These are phyloP conservation scores for Drechslerella stenobrocha DNA, from an alignment of 2,329 filamentous ascomycete genomes.

Conservation along the genomic window DNA sequence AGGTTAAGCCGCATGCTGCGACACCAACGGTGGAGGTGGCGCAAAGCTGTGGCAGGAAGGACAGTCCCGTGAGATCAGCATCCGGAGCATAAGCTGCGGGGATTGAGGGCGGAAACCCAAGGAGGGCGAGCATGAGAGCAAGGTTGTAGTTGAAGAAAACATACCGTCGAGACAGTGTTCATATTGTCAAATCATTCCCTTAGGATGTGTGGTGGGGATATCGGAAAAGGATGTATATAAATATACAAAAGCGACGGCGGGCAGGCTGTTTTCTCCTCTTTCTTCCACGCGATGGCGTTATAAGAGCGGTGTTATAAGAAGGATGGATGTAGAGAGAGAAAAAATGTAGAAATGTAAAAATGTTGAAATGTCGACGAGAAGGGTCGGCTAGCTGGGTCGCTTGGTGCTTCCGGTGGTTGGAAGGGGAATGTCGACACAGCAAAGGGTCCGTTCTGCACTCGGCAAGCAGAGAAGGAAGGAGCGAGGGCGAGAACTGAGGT, in stretches of 20 bases:
- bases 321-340: background rate
- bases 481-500: constrained; percentile 7
- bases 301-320: too few relatives aligned
- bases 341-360: background rate
- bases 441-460: constrained; percentile 16
- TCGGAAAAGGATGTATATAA: constrained; percentile 38
- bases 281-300: too few relatives aligned
- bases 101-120: constrained; percentile 36
- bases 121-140: constrained; percentile 15
- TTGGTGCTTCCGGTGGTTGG: constrained; percentile 27
- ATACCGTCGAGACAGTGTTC: constrained; percentile 53
- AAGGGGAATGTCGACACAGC: constrained; percentile 44
- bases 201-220: constrained; percentile 28
- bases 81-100: constrained; percentile 22
- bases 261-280: constrained; percentile 12
- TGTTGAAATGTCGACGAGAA: constrained; percentile 23
- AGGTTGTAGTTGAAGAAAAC: constrained; percentile 19
- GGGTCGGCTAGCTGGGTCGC: constrained; percentile 45
- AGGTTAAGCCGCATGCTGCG: constrained; percentile 53
- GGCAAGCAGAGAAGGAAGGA: constrained; percentile 36
- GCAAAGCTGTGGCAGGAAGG: constrained; percentile 51
- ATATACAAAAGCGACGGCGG: constrained; percentile 22
- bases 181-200: constrained; percentile 51
- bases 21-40: constrained; percentile 53
- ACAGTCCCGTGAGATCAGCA: constrained; percentile 40